Evolutionary conservation across 176 grass and related monocot genomes (phyloP).

Genomic region (Carex pumila): DNA sequence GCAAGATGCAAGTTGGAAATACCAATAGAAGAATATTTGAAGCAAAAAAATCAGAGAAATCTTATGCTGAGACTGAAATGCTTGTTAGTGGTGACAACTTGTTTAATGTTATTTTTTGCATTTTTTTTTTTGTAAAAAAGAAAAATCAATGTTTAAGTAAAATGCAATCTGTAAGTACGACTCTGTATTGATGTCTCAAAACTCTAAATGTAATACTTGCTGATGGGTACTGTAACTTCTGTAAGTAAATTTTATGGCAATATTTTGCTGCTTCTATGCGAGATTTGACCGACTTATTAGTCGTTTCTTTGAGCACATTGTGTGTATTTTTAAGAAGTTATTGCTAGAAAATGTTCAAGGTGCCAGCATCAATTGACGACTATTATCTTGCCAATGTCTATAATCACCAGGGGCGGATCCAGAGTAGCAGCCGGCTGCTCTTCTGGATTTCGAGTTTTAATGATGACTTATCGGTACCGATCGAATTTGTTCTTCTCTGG

Average conservation of each 20-base stretch:
- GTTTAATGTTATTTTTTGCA: neutral
- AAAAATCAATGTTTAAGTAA: neutral
- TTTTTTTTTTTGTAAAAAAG: neutral
- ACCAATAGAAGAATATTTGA: neutral
- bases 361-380: neutral
- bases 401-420: too few relatives aligned
- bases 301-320: neutral
- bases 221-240: too few relatives aligned
- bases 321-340: neutral
- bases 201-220: neutral
- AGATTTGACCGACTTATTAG: neutral
- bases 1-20: conserved; percentile 32
- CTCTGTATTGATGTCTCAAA: too few relatives aligned
- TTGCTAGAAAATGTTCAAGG: neutral
- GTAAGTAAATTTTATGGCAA: too few relatives aligned
- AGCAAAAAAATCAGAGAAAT: neutral
- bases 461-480: too few relatives aligned
- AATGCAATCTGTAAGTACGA: neutral
- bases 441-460: too few relatives aligned
- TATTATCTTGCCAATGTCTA: neutral
- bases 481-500: too few relatives aligned
- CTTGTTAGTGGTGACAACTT: neutral
- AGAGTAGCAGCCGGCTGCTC: too few relatives aligned
- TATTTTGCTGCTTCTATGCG: neutral
- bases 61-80: neutral